Conservation (phyloP, 2,329 filamentous ascomycete species). For the Parastagonospora nodorum region DNA sequence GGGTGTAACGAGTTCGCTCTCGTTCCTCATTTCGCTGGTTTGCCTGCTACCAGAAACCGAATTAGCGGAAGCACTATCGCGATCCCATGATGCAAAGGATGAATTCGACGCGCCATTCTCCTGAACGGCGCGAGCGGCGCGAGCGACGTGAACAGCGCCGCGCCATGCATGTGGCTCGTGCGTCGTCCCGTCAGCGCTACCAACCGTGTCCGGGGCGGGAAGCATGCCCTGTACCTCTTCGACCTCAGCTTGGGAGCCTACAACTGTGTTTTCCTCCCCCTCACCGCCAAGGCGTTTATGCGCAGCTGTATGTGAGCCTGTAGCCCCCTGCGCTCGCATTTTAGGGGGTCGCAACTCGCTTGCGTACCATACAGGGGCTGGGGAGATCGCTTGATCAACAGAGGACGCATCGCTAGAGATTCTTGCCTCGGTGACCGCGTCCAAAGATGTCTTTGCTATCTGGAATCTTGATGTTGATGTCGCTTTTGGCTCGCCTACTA, state of each 20-base stretch:
- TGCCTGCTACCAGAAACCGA: constrained; percentile 32
- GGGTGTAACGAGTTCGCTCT: constrained; percentile 32
- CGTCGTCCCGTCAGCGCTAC: constrained; percentile 3
- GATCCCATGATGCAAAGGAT: constrained; percentile 40
- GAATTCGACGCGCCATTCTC: constrained; percentile 35
- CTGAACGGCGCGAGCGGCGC: constrained; percentile 41
- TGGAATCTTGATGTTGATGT: too few relatives aligned
- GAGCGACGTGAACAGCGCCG: constrained; percentile 33
- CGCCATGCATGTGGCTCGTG: constrained; percentile 22
- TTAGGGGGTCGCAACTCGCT: constrained; percentile 17
- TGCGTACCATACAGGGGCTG: constrained; percentile 13
- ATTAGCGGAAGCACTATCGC: constrained; percentile 29
- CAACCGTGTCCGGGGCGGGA: background rate
- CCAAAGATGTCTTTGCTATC: too few relatives aligned
- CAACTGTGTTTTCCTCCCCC: background rate
- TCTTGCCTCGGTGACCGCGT: background rate
- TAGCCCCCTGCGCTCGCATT: background rate
- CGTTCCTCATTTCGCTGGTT: constrained; percentile 31
- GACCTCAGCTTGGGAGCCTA: background rate
- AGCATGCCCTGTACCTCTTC: background rate
- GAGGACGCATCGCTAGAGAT: background rate
- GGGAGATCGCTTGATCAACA: background rate
- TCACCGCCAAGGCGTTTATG: background rate
- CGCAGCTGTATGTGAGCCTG: background rate
- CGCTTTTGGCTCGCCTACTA: too few relatives aligned